Evolutionary conservation across 2,329 filamentous ascomycete genomes (phyloP), one percentile per base, ranked within the genome.

Genomic region (Escovopsis sp.): DNA sequence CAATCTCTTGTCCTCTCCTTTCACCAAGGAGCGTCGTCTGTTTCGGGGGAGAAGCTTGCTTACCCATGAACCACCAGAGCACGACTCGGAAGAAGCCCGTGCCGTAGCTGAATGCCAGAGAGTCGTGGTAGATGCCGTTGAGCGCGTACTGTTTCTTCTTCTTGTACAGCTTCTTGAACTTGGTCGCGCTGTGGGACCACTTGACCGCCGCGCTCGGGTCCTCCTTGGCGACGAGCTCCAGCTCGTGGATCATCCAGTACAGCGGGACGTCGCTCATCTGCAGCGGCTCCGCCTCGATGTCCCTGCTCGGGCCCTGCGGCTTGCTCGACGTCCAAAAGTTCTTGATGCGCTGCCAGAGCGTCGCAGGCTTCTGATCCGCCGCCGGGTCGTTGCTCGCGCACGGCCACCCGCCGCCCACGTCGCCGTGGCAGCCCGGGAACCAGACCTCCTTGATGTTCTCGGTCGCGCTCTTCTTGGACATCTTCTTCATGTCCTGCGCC

Each of bases 371-470:
- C n/a, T 47, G 49, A 6, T 41, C 45, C 7, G 57, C 52, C 7
- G 56, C 41, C 2, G 47, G 43, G 4, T 56, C 43, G 15, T 49
- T 46, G 5, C 52, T 51, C 7, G 52, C 50, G 8, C 61, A 57
- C 0, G 61, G 60, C 65, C 69, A 74, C 0, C 71, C 71, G 1
- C 71, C 71, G 2, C 71, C 71, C 9, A 74, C 62, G 41, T 74
- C 70, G 9, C 65, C 65, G 43, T 74, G 71, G 41, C 66, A 66
- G 1, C 71, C 71, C 0, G 70, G 63, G 46, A 74, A 74, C 68
- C 70, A 74, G 36, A 74, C 67, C 46, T 74, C 70, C 38, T 55
- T 53, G 43, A 70, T 57, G 40, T 68, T 62, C 27, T 68, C 64
- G 2, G 54, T 45, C 1, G 50, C 41, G 13, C 53, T 44, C 20